Conservation (phyloP, 2,329 filamentous ascomycete genomes). For the Colletotrichum ledebouriae region DNA sequence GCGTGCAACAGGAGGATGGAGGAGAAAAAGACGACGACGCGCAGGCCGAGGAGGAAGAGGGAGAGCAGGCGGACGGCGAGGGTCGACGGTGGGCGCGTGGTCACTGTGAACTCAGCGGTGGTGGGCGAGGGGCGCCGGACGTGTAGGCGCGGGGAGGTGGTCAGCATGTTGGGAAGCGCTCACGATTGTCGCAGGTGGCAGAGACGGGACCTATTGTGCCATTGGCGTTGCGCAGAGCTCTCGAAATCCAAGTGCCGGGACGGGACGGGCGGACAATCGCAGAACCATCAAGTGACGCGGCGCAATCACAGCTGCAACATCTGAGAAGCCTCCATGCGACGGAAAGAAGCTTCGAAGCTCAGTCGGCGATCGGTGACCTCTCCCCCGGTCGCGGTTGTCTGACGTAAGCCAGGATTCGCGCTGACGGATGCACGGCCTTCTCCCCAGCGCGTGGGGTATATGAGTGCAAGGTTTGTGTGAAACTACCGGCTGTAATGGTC, state of each 20-base stretch:
- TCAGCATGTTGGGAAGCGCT: constrained; percentile 66
- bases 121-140: constrained; percentile 82
- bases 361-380: constrained; percentile 10
- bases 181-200: too few relatives aligned
- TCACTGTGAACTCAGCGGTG: constrained; percentile 93
- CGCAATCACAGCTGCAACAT: neutral
- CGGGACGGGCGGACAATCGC: too few relatives aligned
- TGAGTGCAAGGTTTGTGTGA: rapidly evolving
- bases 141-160: constrained; percentile 70
- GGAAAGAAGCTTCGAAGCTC: neutral
- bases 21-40: constrained; percentile 57
- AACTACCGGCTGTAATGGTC: constrained; percentile 72
- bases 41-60: constrained; percentile 57
- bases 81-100: constrained; percentile 75
- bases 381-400: constrained; percentile 10
- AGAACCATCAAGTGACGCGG: neutral
- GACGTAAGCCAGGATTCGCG: neutral
- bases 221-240: neutral
- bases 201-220: constrained; percentile 9
- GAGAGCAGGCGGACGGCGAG: constrained; percentile 62
- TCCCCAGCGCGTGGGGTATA: neutral
- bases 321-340: neutral
- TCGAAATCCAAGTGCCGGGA: neutral
- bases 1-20: constrained; percentile 60
- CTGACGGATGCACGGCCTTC: constrained; percentile 3